Evolutionary conservation across 306 rosid genomes (phyloP), one percentile per base, ranked within the genome.

Genomic region (Abrus precatorius): DNA sequence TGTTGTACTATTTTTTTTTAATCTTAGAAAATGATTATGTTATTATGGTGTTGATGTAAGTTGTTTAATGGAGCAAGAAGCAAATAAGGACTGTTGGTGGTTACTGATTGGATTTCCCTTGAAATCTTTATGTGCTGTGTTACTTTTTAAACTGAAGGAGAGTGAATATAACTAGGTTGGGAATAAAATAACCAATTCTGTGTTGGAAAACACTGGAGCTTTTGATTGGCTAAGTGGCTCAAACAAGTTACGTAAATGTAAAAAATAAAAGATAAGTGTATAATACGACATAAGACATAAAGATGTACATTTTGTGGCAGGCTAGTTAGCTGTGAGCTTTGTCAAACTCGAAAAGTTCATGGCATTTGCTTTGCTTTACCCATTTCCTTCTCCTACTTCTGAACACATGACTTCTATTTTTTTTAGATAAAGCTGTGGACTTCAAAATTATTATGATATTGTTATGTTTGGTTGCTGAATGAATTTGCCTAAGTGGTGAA

Each of bases 321-420:
- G 49, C 73, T 49, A 40, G 59, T 57, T 65, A 68, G 77, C 34
- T 50, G 59, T 57, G 72, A 68, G 77, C 44, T 50, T 67, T 69
- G 47, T 27, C 62, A 74, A 73, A 68, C 69, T 43, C 55, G 41
- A 68, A 48, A 67, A 50, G 50, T 63, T 83, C 38, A 61, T 74
- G 57, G 27, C 56, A 7, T 68, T 44, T 3, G 4, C 66, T 48
- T 28, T 61, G 14, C 61, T 63, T 7, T 56, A 43, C 7, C 45
- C 60, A 43, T 77, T 71, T 40, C 13, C 36, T 33, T 45, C 7
- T 20, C 54, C 70, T 72, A 44, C 36, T 14, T 47, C 27, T 74
- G 54, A 43, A 52, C 28, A 1, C 20, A 5, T 54, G 34, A 55
- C 11, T 55, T 74, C 45, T 74, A 34, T 57, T 56, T 66, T 47